phyloP scores from a whole-genome alignment of 768 basidiomycete species.

The Serendipita indica region DNA sequence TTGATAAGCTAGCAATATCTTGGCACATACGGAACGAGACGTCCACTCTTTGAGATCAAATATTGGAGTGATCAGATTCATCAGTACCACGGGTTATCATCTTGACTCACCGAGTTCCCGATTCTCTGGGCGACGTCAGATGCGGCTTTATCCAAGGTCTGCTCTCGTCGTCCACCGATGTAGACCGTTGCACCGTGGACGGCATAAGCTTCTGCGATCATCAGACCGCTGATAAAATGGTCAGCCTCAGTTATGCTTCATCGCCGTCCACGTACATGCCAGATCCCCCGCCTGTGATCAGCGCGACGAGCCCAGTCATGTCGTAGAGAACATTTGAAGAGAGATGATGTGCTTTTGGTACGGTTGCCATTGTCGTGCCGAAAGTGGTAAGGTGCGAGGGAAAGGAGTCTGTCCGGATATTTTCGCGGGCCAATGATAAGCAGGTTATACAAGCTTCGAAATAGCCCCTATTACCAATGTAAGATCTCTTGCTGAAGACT shows the following conservation, averaged over 20 bases:
- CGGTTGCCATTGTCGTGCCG: too few species aligned
- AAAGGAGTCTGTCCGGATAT: too few species aligned
- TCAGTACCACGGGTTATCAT: background rate
- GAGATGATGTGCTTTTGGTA: background rate
- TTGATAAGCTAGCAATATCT: background rate
- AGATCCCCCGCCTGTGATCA: slow-evolving; percentile 36
- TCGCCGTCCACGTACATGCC: slow-evolving; percentile 24
- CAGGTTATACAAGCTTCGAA: too few species aligned
- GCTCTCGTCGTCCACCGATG: slow-evolving; percentile 53
- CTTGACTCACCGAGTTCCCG: background rate
- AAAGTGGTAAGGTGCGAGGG: too few species aligned
- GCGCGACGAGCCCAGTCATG: slow-evolving; percentile 22
- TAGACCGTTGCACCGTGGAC: slow-evolving; percentile 70
- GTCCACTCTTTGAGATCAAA: background rate
- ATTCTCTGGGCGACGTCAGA: background rate
- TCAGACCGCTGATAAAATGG: slow-evolving; percentile 27
- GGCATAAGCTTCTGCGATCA: slow-evolving; percentile 60
- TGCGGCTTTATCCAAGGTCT: slow-evolving; percentile 36
- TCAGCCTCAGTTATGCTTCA: background rate
- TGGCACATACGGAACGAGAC: background rate
- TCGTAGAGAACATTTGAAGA: background rate
- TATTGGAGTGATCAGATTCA: background rate
- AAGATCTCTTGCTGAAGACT: too few species aligned
- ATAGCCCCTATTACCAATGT: too few species aligned
- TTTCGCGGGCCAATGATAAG: too few species aligned